Evolutionary conservation across 2,329 filamentous ascomycete genomes (phyloP).

Genomic region (Cercospora sp.): DNA sequence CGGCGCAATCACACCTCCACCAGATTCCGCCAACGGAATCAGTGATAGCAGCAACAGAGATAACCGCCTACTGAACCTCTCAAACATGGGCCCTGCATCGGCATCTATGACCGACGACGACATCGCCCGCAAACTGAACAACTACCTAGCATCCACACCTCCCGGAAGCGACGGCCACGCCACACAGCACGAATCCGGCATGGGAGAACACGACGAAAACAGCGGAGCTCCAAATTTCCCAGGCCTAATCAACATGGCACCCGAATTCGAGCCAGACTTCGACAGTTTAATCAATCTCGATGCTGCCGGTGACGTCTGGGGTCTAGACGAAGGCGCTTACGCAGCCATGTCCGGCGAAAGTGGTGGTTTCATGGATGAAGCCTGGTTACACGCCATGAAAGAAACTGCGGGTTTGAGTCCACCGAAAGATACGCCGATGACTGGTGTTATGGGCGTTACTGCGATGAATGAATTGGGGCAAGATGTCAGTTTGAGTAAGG

Average conservation of each 20-base stretch:
- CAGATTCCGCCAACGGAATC: conserved; percentile 25
- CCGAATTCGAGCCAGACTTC: conserved; percentile 41
- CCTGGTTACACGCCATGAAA: conserved; percentile 40
- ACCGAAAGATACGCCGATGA: conserved; percentile 12
- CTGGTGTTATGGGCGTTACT: conserved; percentile 15
- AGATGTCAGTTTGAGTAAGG: conserved; percentile 11
- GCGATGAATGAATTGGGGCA: conserved; percentile 10
- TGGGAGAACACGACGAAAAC: conserved; percentile 4
- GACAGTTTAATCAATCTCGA: conserved; percentile 42
- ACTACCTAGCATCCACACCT: conserved; percentile 53
- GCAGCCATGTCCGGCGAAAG: conserved; percentile 38
- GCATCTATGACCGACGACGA: conserved; percentile 45
- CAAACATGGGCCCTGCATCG: not conserved
- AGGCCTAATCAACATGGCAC: conserved; percentile 9
- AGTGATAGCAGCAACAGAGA: not conserved
- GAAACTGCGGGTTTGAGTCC: conserved; percentile 17
- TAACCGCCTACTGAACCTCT: not conserved
- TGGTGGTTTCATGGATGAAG: conserved; percentile 39
- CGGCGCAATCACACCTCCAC: conserved; percentile 36
- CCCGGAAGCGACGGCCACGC: conserved; percentile 42
- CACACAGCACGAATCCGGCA: conserved; percentile 20
- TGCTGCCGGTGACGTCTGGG: conserved; percentile 38
- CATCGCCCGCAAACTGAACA: conserved; percentile 49
- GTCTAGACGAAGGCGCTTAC: conserved; percentile 38
- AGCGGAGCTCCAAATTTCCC: conserved; percentile 12